Conservation (phyloP, 108 stramenopile species). For the Cyclostephanos invisitatus region DNA sequence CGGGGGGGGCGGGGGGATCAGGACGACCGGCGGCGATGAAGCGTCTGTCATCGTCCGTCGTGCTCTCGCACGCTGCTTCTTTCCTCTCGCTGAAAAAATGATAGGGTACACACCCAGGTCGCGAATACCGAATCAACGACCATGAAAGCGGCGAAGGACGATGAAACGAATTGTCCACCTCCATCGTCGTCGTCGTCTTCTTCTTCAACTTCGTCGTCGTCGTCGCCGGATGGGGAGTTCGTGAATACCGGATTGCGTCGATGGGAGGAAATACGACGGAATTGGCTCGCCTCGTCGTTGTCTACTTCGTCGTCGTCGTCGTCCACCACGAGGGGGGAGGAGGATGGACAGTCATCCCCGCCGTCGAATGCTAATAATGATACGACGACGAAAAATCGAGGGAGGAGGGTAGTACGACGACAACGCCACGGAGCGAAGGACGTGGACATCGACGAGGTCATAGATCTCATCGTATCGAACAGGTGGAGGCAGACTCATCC, state of each 20-base stretch:
- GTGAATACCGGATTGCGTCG: slow-evolving; percentile 50
- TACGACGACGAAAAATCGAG: neutral
- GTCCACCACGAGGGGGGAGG: neutral
- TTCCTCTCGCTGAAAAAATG: too few relatives aligned
- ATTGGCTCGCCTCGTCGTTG: slow-evolving; percentile 43
- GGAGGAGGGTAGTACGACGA: slow-evolving; percentile 5
- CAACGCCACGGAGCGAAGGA: slow-evolving; percentile 27
- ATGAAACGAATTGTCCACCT: neutral
- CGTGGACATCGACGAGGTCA: slow-evolving; percentile 79
- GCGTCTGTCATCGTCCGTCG: too few relatives aligned
- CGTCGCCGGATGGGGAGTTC: slow-evolving; percentile 13
- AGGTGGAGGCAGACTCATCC: slow-evolving; percentile 54
- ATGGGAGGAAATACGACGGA: slow-evolving; percentile 57
- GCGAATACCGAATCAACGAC: neutral
- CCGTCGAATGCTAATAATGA: too few relatives aligned
- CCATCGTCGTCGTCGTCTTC: neutral
- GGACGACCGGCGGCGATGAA: too few relatives aligned
- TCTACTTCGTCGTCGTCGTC: slow-evolving; percentile 6
- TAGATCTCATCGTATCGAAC: slow-evolving; percentile 74
- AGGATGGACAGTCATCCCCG: too few relatives aligned
- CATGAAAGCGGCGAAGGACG: slow-evolving; percentile 24
- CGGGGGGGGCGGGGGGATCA: too few relatives aligned
- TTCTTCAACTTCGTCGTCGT: too few relatives aligned
- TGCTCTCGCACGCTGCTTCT: too few relatives aligned
- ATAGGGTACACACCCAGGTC: too few relatives aligned